A percentile compares a stretch with the other conserved stretches of the same genome.
These are phyloP conservation scores for Microsporum ferrugineum DNA, from an alignment of 2,329 filamentous ascomycete species.

Conservation along the genomic window DNA sequence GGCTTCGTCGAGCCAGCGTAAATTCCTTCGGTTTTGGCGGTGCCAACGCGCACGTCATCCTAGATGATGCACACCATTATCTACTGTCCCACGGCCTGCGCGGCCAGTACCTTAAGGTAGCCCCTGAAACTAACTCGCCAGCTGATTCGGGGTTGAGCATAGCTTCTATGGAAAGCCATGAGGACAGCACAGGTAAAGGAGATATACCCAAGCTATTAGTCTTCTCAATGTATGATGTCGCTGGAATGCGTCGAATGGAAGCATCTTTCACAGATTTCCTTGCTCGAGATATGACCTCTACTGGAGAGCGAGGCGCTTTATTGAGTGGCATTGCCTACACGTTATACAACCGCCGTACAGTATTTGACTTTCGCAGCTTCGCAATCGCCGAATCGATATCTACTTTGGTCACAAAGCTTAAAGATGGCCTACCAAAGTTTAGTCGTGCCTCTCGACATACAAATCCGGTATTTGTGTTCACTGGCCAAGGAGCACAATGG, in stretches of 20 bases:
- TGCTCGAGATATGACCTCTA: neutral
- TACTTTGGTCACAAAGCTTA: neutral
- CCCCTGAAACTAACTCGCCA: too few species aligned
- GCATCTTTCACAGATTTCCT: constrained; percentile 3
- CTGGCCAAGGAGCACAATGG: constrained; percentile 17
- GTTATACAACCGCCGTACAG: too few species aligned
- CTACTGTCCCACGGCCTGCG: neutral
- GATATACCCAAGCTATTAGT: neutral
- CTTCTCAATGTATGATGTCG: neutral
- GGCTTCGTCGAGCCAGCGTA: constrained; percentile 4
- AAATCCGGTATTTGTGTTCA: constrained; percentile 11
- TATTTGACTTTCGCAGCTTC: too few species aligned
- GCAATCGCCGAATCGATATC: neutral
- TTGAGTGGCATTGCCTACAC: too few species aligned
- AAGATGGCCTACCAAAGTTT: neutral
- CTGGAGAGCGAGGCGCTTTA: too few species aligned
- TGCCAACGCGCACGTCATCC: constrained; percentile 11
- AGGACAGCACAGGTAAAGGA: neutral
- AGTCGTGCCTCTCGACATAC: neutral
- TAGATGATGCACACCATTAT: constrained; percentile 9
- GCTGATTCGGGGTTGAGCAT: too few species aligned
- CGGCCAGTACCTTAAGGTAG: neutral
- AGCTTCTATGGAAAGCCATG: too few species aligned
- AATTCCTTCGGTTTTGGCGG: constrained; percentile 17
- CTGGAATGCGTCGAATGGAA: neutral